phyloP scores from a whole-genome alignment of 768 basidiomycete genomes.

The Strobilomyces dryophilus region DNA sequence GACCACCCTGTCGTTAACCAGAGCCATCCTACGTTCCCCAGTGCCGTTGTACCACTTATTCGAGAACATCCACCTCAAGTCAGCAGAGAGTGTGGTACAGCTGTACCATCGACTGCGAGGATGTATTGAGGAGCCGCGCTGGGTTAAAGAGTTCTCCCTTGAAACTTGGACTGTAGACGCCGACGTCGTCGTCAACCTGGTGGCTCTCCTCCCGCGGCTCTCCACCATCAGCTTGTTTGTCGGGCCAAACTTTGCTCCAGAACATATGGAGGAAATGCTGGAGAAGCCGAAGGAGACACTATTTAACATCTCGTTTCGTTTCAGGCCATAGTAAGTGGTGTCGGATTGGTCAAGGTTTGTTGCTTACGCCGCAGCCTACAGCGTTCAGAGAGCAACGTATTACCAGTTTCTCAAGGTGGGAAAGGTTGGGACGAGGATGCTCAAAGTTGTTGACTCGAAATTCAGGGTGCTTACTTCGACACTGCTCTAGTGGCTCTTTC shows the following conservation, averaged over 20 bases:
- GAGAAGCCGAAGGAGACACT: slow-evolving; percentile 44
- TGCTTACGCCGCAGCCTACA: slow-evolving; percentile 4
- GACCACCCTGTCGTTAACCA: slow-evolving; percentile 54
- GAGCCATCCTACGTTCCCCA: slow-evolving; percentile 57
- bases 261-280: slow-evolving; percentile 73
- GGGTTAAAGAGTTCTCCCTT: slow-evolving; percentile 49
- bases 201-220: slow-evolving; percentile 52
- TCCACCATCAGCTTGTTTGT: slow-evolving; percentile 56
- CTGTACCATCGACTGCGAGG: slow-evolving; percentile 55
- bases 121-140: slow-evolving; percentile 28
- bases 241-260: slow-evolving; percentile 75
- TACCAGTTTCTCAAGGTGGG: slow-evolving; percentile 73
- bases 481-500: slow-evolving; percentile 59
- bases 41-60: slow-evolving; percentile 59
- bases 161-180: slow-evolving; percentile 72
- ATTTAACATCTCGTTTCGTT: slow-evolving; percentile 57
- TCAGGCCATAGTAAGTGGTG: slow-evolving; percentile 73
- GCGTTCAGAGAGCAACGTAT: slow-evolving; percentile 72
- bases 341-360: neutral
- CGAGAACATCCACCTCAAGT: slow-evolving; percentile 47
- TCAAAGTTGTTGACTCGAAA: neutral
- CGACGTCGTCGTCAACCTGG: slow-evolving; percentile 67
- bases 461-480: slow-evolving; percentile 81
- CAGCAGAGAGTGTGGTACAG: slow-evolving; percentile 48
- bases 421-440: neutral